Conservation (phyloP, 2,329 filamentous ascomycete species). For the Cladosporium cucumerinum region DNA sequence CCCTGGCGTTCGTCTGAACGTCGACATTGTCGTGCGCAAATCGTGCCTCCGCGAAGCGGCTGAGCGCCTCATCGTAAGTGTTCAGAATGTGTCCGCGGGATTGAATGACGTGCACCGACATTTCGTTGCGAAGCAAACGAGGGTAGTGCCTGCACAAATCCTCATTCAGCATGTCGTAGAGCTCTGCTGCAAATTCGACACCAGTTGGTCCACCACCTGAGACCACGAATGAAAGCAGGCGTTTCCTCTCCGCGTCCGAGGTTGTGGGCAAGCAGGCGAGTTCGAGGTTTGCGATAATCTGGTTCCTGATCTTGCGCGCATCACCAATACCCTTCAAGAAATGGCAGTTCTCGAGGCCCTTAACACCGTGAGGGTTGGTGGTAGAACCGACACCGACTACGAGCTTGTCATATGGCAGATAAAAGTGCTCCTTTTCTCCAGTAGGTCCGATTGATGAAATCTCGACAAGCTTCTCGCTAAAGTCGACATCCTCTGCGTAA, state of each 20-base stretch:
- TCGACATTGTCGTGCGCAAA: slow-evolving; percentile 90
- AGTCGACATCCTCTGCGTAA: slow-evolving; percentile 82
- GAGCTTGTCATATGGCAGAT: slow-evolving; percentile 95
- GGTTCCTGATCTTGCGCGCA: slow-evolving; percentile 82
- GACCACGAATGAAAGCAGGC: slow-evolving; percentile 91
- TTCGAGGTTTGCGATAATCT: slow-evolving; percentile 85
- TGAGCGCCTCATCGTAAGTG: slow-evolving; percentile 94
- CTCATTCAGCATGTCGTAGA: slow-evolving; percentile 95
- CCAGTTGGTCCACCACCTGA: slow-evolving; percentile 94
- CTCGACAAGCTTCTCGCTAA: slow-evolving; percentile 86
- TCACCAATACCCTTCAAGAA: slow-evolving; percentile 96
- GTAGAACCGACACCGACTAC: slow-evolving; percentile 87
- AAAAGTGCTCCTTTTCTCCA: slow-evolving; percentile 78
- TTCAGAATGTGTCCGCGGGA: slow-evolving; percentile 93
- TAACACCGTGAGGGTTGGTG: slow-evolving; percentile 93
- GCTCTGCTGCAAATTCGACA: slow-evolving; percentile 94
- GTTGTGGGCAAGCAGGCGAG: slow-evolving; percentile 90
- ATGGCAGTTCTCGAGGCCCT: slow-evolving; percentile 87
- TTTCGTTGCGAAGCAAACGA: slow-evolving; percentile 87
- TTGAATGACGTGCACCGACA: slow-evolving; percentile 95
- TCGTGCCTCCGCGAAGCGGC: slow-evolving; percentile 83
- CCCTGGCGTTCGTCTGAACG: slow-evolving; percentile 86
- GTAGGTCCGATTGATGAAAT: slow-evolving; percentile 67
- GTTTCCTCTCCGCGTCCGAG: slow-evolving; percentile 76
- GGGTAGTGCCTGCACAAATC: slow-evolving; percentile 83